phyloP scores from a whole-genome alignment of 805 yeast genomes.

The Suhomyces tanzawaensis region DNA sequence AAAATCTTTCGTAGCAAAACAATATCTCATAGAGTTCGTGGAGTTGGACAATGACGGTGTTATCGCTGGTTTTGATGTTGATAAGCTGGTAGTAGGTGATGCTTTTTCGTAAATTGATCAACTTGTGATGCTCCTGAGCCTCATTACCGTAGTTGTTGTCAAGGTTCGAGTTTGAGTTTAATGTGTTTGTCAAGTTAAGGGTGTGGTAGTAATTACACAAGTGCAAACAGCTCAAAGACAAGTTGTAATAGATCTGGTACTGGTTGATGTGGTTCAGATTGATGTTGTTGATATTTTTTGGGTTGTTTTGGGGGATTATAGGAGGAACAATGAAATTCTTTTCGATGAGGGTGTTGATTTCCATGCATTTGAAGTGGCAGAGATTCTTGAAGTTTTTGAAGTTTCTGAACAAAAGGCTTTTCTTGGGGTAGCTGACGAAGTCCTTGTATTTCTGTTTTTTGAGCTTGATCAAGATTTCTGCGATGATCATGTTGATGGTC shows the following conservation, averaged over 20 bases:
- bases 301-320: slow-evolving; percentile 11
- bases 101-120: slow-evolving; percentile 26
- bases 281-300: slow-evolving; percentile 6
- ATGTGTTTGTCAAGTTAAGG: slow-evolving; percentile 25
- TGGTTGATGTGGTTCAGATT: slow-evolving; percentile 18
- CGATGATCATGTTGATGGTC: slow-evolving; percentile 25
- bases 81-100: slow-evolving; percentile 32
- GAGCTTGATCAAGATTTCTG: slow-evolving; percentile 30
- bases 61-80: slow-evolving; percentile 22
- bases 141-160: slow-evolving; percentile 18
- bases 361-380: slow-evolving; percentile 28
- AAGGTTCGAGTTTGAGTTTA: slow-evolving; percentile 10
- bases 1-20: slow-evolving; percentile 26
- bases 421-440: slow-evolving; percentile 17
- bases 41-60: slow-evolving; percentile 18
- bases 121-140: slow-evolving; percentile 30
- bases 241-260: slow-evolving; percentile 30
- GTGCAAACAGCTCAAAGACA: slow-evolving; percentile 26
- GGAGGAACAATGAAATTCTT: slow-evolving; percentile 20
- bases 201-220: slow-evolving; percentile 31
- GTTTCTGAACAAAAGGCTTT: slow-evolving; percentile 14
- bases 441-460: slow-evolving; percentile 23
- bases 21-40: slow-evolving; percentile 32
- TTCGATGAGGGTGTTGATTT: slow-evolving; percentile 23
- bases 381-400: slow-evolving; percentile 25